Conservation (phyloP, 1,284 basidiomycete species). For the Melampsora americana region DNA sequence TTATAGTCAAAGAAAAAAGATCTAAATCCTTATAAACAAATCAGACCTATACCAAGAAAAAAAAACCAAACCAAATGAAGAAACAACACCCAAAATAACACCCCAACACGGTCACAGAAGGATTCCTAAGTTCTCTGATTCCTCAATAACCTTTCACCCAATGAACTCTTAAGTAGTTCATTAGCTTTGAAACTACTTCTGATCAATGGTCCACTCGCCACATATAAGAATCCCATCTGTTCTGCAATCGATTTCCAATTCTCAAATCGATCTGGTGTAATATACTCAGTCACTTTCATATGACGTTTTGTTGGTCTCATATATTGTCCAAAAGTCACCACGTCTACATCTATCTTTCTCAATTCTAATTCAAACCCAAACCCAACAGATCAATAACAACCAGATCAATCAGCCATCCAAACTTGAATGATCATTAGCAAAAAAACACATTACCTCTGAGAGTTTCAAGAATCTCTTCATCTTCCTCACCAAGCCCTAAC, state of each 20-base stretch:
- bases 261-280: constrained; percentile 87
- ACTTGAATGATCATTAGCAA: neutral
- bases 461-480: constrained; percentile 77
- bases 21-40: too few species aligned
- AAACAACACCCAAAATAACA: too few species aligned
- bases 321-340: constrained; percentile 99
- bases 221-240: constrained; percentile 92
- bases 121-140: too few species aligned
- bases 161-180: constrained; percentile 53
- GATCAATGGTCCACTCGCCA: constrained; percentile 92
- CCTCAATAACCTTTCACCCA: constrained; percentile 46
- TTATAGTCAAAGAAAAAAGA: too few species aligned
- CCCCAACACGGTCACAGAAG: too few species aligned
- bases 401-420: too few species aligned
- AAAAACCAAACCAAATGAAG: too few species aligned
- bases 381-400: constrained; percentile 1
- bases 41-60: too few species aligned
- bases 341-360: constrained; percentile 82
- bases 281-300: constrained; percentile 98
- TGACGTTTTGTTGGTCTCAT: constrained; percentile 99
- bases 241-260: constrained; percentile 86
- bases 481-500: constrained; percentile 91
- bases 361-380: constrained; percentile 63
- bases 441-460: constrained; percentile 69
- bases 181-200: constrained; percentile 89